Conservation (phyloP, 164 flowering plant species). For the Macadamia integrifolia region DNA sequence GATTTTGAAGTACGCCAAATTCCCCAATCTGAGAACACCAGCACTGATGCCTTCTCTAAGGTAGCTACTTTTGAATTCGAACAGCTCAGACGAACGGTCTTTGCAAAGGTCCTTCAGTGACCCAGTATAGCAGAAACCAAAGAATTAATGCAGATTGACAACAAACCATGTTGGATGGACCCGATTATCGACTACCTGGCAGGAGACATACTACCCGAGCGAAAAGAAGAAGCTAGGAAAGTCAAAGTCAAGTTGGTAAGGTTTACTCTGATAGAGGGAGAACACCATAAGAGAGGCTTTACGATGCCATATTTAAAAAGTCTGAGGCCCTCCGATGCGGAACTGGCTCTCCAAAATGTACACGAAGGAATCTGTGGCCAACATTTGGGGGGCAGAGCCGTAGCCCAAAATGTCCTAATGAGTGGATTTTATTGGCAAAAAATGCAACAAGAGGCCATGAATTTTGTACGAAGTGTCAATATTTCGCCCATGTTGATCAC, state of each 20-base stretch:
- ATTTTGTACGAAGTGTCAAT: background rate
- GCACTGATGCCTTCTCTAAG: background rate
- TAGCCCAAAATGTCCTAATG: background rate
- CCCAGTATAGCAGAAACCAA: no score
- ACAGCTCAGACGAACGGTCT: background rate
- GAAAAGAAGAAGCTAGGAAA: background rate
- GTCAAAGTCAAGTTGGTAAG: background rate
- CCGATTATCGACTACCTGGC: background rate
- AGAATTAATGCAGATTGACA: no score
- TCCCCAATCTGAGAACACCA: no score
- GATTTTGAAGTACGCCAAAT: no score
- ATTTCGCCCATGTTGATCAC: background rate
- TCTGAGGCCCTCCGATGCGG: background rate
- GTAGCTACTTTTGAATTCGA: background rate
- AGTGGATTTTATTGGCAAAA: background rate
- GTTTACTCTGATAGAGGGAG: background rate
- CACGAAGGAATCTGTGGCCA: background rate
- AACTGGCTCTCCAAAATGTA: background rate
- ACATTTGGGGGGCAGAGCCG: background rate
- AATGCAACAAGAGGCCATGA: background rate
- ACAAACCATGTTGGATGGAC: no score
- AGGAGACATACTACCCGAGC: background rate
- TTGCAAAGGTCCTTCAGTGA: background rate
- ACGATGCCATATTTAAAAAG: background rate
- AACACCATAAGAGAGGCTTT: background rate